Percentiles rank a stretch among this genome's conserved stretches.
Conservation (phyloP, 257 asterid species). For the Haberlea rhodopensis region DNA sequence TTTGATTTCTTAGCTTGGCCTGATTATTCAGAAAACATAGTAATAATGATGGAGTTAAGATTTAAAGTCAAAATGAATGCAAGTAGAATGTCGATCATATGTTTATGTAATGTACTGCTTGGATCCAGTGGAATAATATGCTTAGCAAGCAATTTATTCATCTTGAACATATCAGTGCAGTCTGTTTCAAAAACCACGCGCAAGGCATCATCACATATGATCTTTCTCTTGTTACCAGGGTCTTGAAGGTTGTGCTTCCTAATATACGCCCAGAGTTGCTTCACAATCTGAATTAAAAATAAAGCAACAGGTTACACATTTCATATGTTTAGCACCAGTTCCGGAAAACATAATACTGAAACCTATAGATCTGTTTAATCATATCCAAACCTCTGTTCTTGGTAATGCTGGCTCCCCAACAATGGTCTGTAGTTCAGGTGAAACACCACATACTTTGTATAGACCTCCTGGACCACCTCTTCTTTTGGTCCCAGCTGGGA, state of each 20-base stretch:
- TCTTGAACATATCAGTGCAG: conserved; percentile 88
- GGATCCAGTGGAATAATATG: conserved; percentile 71
- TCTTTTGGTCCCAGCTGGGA: conserved; percentile 65
- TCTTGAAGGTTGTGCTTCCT: conserved; percentile 80
- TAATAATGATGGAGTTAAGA: conserved; percentile 2
- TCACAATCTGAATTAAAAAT: conserved; percentile 46
- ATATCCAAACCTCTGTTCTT: conserved; percentile 68
- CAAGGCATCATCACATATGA: conserved; percentile 66
- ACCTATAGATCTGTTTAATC: conserved; percentile 15
- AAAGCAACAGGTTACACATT: conserved; percentile 17
- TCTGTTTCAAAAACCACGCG: conserved; percentile 71
- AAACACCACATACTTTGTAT: conserved; percentile 80
- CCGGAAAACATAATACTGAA: conserved; percentile 5
- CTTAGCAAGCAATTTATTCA: conserved; percentile 83
- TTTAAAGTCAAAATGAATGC: not conserved
- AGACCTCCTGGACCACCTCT: conserved; percentile 91
- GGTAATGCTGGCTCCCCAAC: conserved; percentile 84
- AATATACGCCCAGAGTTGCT: conserved; percentile 75
- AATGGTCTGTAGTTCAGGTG: conserved; percentile 78
- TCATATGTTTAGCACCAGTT: not conserved
- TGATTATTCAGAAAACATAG: conserved; percentile 40
- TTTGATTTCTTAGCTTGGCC: conserved; percentile 52
- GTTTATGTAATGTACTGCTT: conserved; percentile 39
- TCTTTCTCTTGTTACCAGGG: conserved; percentile 71
- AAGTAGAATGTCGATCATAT: conserved; percentile 5